Conservation (phyloP, 257 asterid species). For the Solanum sitiens region DNA sequence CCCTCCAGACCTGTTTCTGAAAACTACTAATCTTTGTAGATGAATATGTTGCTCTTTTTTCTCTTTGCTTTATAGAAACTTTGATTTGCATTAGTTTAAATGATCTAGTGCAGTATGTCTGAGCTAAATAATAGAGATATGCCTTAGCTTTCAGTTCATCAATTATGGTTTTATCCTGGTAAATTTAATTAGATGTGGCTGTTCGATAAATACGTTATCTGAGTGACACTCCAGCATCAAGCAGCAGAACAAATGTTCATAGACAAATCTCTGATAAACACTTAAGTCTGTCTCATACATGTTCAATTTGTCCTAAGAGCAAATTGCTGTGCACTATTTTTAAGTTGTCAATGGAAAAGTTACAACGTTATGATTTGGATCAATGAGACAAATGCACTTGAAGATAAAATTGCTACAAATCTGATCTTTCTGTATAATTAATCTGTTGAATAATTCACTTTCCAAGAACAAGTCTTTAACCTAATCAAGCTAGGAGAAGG, state of each 20-base stretch:
- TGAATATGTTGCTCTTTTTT: not conserved
- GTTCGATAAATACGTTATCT: not conserved
- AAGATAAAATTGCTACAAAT: not conserved
- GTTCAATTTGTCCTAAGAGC: not conserved
- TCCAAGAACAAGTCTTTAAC: not conserved
- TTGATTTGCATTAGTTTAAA: not conserved
- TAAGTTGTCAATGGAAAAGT: not conserved
- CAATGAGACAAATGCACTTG: not conserved
- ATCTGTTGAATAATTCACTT: not conserved
- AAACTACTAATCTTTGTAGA: conserved; percentile 44
- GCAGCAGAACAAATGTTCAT: not conserved
- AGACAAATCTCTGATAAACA: not conserved
- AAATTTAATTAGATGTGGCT: not conserved
- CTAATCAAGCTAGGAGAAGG: not conserved
- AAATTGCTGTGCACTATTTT: not conserved
- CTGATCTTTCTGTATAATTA: not conserved
- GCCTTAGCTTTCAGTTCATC: not conserved
- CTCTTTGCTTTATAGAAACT: not conserved
- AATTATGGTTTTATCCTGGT: not conserved
- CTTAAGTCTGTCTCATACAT: not conserved
- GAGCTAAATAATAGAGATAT: not conserved
- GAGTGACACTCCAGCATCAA: not conserved
- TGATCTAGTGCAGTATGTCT: not conserved
- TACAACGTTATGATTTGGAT: not conserved
- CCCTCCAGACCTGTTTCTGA: conserved; percentile 88